These are phyloP conservation scores for Leonotis leonurus DNA, from an alignment of 257 asterid species.

Conservation along the genomic window DNA sequence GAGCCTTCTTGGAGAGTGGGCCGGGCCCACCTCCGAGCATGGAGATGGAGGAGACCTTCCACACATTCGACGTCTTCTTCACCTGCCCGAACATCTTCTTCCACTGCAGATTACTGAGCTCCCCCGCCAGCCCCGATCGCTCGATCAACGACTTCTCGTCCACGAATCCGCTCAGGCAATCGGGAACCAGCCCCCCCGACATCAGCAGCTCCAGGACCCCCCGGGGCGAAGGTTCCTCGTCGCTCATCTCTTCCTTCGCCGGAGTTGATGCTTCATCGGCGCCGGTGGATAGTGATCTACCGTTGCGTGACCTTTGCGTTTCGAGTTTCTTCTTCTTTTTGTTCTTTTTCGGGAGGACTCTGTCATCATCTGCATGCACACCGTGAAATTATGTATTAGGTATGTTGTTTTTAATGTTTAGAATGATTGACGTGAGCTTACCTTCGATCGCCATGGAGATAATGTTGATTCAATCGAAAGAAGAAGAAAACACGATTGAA, in stretches of 20 bases:
- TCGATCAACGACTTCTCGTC: conserved; percentile 28
- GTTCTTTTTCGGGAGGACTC: background rate
- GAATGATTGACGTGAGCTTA: background rate
- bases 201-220: conserved; percentile 58
- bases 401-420: background rate
- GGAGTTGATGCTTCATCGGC: background rate
- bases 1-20: conserved; percentile 21
- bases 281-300: background rate
- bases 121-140: conserved; percentile 20
- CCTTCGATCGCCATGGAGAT: conserved; percentile 26
- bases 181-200: conserved; percentile 40
- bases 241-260: conserved; percentile 15
- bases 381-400: background rate
- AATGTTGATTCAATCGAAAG: background rate
- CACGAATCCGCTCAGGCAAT: conserved; percentile 20
- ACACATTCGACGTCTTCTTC: conserved; percentile 37
- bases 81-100: conserved; percentile 52
- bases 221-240: conserved; percentile 57
- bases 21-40: conserved; percentile 27
- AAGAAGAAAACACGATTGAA: background rate
- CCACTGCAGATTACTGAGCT: conserved; percentile 40
- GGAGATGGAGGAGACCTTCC: conserved; percentile 36
- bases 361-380: conserved; percentile 1
- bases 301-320: background rate
- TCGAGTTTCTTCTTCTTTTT: background rate